A percentile compares a stretch with the other conserved stretches of the same genome.
These are phyloP conservation scores for Diaporthe sp. DNA, from an alignment of 2,329 filamentous ascomycete species.

Conservation along the genomic window DNA sequence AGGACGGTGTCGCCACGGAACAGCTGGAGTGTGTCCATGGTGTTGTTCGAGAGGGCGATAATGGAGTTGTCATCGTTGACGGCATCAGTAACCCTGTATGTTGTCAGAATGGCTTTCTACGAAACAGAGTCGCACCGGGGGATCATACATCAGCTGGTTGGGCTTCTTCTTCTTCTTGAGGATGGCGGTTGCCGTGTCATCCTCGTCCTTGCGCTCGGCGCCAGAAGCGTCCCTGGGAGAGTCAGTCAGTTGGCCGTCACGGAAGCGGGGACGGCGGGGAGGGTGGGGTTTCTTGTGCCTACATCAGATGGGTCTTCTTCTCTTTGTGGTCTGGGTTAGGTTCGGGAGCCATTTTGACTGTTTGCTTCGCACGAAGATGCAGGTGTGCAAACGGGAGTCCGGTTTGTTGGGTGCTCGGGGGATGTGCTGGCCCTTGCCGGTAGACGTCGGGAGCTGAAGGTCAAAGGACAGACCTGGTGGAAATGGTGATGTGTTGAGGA, in stretches of 20 bases:
- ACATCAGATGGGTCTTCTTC: slow-evolving; percentile 89
- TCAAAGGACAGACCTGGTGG: slow-evolving; percentile 28
- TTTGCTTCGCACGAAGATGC: slow-evolving; percentile 38
- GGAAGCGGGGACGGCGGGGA: slow-evolving; percentile 15
- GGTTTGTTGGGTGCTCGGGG: slow-evolving; percentile 29
- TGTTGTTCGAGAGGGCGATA: slow-evolving; percentile 97
- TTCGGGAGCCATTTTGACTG: slow-evolving; percentile 77
- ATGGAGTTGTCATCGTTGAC: slow-evolving; percentile 99
- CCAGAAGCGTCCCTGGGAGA: slow-evolving; percentile 84
- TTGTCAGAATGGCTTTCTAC: slow-evolving; percentile 42
- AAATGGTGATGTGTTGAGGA: neutral
- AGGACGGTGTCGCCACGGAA: slow-evolving; percentile 99
- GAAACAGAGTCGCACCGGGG: neutral
- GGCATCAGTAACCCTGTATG: slow-evolving; percentile 90
- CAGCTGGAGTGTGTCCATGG: slow-evolving; percentile 97
- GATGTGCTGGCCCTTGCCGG: slow-evolving; percentile 33
- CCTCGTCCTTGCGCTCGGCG: slow-evolving; percentile 87
- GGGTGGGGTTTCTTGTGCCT: slow-evolving; percentile 55
- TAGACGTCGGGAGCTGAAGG: slow-evolving; percentile 30
- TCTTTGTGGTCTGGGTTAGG: slow-evolving; percentile 66
- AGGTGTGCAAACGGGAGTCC: slow-evolving; percentile 31
- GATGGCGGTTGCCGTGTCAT: slow-evolving; percentile 95
- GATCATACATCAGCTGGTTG: slow-evolving; percentile 90
- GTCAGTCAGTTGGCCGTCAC: slow-evolving; percentile 9
- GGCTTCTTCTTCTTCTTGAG: slow-evolving; percentile 99